Conservation (phyloP, 305 asterid genomes). For the Plantago coronopus region DNA sequence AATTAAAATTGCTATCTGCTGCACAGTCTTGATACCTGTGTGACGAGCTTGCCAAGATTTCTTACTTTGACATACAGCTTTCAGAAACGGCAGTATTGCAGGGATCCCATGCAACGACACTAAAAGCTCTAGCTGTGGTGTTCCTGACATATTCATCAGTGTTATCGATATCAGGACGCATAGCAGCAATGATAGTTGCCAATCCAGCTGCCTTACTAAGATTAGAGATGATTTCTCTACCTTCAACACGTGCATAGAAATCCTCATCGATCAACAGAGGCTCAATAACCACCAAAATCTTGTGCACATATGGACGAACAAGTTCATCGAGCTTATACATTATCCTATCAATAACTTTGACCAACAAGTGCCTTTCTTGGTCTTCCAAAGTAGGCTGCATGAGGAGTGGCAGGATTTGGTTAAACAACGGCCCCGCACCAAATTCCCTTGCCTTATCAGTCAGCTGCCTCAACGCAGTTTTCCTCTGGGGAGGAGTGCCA, state of each 20-base stretch:
- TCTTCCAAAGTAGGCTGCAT: slow-evolving; percentile 98
- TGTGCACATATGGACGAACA: slow-evolving; percentile 95
- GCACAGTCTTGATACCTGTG: slow-evolving; percentile 96
- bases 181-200: slow-evolving; percentile 99
- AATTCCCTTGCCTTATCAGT: slow-evolving; percentile 94
- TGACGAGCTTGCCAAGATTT: slow-evolving; percentile 99
- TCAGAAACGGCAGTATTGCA: slow-evolving; percentile 77
- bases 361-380: slow-evolving; percentile 89
- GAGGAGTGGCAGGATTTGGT: slow-evolving; percentile 82
- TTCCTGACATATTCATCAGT: slow-evolving; percentile 94
- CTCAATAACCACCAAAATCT: slow-evolving; percentile 89
- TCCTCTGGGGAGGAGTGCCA: slow-evolving; percentile 97
- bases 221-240: slow-evolving; percentile 94
- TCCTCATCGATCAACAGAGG: slow-evolving; percentile 92
- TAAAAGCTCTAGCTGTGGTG: slow-evolving; percentile 96
- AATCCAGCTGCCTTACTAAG: slow-evolving; percentile 98
- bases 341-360: slow-evolving; percentile 91
- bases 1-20: slow-evolving; percentile 91
- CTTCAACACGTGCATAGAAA: slow-evolving; percentile 95
- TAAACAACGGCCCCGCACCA: slow-evolving; percentile 93
- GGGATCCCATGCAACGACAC: slow-evolving; percentile 99
- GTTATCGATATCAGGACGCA: slow-evolving; percentile 98
- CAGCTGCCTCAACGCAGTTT: slow-evolving; percentile 93
- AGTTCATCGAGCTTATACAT: slow-evolving; percentile 88
- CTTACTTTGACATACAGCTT: slow-evolving; percentile 98